phyloP scores from a whole-genome alignment of 306 rosid genomes.

The Purshia tridentata region DNA sequence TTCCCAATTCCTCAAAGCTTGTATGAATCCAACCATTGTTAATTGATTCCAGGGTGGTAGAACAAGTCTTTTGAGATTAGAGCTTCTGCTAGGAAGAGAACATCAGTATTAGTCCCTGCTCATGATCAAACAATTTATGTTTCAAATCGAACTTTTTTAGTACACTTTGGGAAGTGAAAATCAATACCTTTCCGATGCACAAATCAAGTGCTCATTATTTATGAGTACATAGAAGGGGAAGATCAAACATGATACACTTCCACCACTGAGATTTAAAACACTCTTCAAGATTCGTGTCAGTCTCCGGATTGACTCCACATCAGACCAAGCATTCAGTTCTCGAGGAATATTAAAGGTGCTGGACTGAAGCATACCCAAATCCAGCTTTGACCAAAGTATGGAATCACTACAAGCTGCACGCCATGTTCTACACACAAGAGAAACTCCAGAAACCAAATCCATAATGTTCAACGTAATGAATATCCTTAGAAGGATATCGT shows the following conservation, averaged over 20 bases:
- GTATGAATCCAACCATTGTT: background rate
- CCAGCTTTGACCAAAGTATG: slow-evolving; percentile 9
- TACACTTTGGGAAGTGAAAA: background rate
- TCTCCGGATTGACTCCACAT: background rate
- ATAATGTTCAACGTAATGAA: slow-evolving; percentile 22
- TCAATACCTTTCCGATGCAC: slow-evolving; percentile 8
- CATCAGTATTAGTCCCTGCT: background rate
- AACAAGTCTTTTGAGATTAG: slow-evolving; percentile 29
- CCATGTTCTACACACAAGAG: slow-evolving; percentile 25
- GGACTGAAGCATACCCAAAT: background rate
- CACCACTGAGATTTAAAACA: slow-evolving; percentile 19
- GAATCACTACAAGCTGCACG: slow-evolving; percentile 14
- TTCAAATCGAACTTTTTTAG: background rate
- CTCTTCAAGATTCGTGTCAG: slow-evolving; percentile 15
- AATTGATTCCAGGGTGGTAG: background rate
- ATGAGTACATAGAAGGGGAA: slow-evolving; percentile 11
- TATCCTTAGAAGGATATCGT: slow-evolving; percentile 16
- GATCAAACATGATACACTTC: slow-evolving; percentile 16
- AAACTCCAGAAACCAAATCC: slow-evolving; percentile 24
- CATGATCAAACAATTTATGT: background rate
- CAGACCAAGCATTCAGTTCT: background rate
- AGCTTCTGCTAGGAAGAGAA: slow-evolving; percentile 18
- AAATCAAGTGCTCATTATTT: background rate
- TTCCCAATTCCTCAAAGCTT: slow-evolving; percentile 27
- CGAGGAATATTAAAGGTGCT: background rate